Conservation (phyloP, 805 yeast genomes). For the Cyberlindnera samutprakarnensis region DNA sequence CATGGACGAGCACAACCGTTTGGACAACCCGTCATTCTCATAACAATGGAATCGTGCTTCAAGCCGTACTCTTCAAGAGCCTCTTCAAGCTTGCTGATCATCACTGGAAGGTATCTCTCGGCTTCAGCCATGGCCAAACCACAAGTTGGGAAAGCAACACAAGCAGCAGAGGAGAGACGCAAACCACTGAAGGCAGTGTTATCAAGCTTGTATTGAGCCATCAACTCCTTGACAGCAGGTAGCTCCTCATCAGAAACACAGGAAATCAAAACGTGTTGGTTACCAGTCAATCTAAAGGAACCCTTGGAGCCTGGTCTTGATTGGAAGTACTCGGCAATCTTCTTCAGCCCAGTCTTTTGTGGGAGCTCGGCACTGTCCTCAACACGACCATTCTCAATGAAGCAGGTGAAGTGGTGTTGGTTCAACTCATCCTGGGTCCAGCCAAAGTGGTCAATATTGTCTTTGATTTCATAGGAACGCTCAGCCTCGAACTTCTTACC, state of each 20-base stretch:
- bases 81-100: slow-evolving; percentile 76
- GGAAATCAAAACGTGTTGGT: slow-evolving; percentile 82
- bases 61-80: slow-evolving; percentile 87
- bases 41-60: slow-evolving; percentile 87
- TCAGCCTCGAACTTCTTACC: slow-evolving; percentile 71
- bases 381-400: slow-evolving; percentile 93
- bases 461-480: slow-evolving; percentile 66
- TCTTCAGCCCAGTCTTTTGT: slow-evolving; percentile 79
- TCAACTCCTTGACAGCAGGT: slow-evolving; percentile 49
- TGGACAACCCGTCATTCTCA: slow-evolving; percentile 99
- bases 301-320: slow-evolving; percentile 47
- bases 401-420: slow-evolving; percentile 83
- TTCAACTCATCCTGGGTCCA: slow-evolving; percentile 87
- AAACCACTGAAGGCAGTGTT: slow-evolving; percentile 77
- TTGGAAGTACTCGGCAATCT: slow-evolving; percentile 64
- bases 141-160: slow-evolving; percentile 98
- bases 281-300: slow-evolving; percentile 90
- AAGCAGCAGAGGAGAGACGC: slow-evolving; percentile 87
- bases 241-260: slow-evolving; percentile 65
- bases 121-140: slow-evolving; percentile 99
- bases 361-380: slow-evolving; percentile 88
- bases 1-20: slow-evolving; percentile 98
- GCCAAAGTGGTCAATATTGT: slow-evolving; percentile 88
- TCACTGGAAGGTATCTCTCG: slow-evolving; percentile 77
- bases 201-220: slow-evolving; percentile 73